These are phyloP conservation scores for Candida anutae DNA, from an alignment of 1,139 yeast genomes.

Conservation along the genomic window DNA sequence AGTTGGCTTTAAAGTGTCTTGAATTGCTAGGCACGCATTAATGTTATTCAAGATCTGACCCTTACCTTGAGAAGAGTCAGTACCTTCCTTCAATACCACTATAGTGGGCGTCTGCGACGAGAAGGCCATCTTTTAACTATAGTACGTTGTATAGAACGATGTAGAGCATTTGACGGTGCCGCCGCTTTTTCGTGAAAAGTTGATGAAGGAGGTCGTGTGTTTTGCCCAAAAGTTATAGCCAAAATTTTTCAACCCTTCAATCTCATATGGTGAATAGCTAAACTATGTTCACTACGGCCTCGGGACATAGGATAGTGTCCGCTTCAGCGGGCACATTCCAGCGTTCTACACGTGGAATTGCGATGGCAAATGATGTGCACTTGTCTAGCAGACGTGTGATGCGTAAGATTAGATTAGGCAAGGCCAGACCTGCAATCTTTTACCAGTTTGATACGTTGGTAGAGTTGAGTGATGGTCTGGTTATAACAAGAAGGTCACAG, in stretches of 20 bases:
- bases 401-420: slow-evolving; percentile 57
- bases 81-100: slow-evolving; percentile 95
- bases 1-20: slow-evolving; percentile 90
- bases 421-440: slow-evolving; percentile 88
- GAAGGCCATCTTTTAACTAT: slow-evolving; percentile 54
- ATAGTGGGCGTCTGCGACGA: slow-evolving; percentile 93
- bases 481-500: slow-evolving; percentile 72
- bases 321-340: slow-evolving; percentile 7
- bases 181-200: no score
- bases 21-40: slow-evolving; percentile 94
- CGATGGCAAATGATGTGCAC: slow-evolving; percentile 19
- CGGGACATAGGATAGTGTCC: slow-evolving; percentile 1
- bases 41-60: slow-evolving; percentile 94
- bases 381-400: slow-evolving; percentile 45
- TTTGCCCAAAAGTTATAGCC: no score
- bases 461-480: slow-evolving; percentile 91
- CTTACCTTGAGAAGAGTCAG: slow-evolving; percentile 92
- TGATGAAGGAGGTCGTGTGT: no score
- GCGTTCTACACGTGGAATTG: slow-evolving; percentile 19
- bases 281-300: no score
- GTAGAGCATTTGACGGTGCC: no score
- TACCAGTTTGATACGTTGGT: slow-evolving; percentile 82
- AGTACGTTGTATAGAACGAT: no score
- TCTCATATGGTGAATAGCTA: no score
- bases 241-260: no score